phyloP scores from a whole-genome alignment of 768 basidiomycete genomes.

The Tulasnella sp. region DNA sequence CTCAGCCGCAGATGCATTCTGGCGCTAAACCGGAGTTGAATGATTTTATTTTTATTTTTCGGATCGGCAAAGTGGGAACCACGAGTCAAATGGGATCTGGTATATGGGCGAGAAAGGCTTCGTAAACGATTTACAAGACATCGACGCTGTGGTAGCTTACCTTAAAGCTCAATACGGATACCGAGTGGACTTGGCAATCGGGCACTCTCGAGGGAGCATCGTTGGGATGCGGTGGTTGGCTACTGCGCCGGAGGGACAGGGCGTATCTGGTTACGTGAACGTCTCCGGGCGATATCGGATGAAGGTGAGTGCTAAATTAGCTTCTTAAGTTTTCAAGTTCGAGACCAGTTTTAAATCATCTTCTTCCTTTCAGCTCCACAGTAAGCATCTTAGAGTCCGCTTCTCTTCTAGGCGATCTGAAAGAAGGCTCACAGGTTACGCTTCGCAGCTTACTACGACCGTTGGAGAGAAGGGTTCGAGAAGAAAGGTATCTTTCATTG shows the following conservation, averaged over 20 bases:
- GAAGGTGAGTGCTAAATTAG: constrained; percentile 54
- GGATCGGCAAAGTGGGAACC: constrained; percentile 67
- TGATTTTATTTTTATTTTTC: too few relatives aligned
- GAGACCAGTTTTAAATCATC: background rate
- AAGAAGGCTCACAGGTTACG: too few relatives aligned
- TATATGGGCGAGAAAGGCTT: constrained; percentile 55
- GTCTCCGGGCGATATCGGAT: constrained; percentile 79
- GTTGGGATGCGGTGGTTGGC: constrained; percentile 70
- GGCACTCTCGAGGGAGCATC: constrained; percentile 77
- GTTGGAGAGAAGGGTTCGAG: constrained; percentile 13
- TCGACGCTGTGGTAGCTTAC: constrained; percentile 65
- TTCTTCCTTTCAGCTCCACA: background rate
- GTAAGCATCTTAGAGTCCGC: background rate
- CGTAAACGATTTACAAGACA: constrained; percentile 64
- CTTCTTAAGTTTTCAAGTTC: background rate
- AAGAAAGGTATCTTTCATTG: constrained; percentile 60
- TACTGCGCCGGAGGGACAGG: constrained; percentile 57
- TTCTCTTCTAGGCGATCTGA: too few relatives aligned
- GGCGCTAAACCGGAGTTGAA: background rate
- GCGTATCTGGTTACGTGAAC: constrained; percentile 62
- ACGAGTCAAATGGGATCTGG: constrained; percentile 74
- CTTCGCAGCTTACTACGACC: background rate
- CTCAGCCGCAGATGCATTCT: background rate
- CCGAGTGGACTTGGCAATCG: constrained; percentile 67
- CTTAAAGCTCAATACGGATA: constrained; percentile 63